Evolutionary conservation across 768 basidiomycete genomes (phyloP), one percentile per base, ranked within the genome.

Genomic region (Roridomyces roridus): DNA sequence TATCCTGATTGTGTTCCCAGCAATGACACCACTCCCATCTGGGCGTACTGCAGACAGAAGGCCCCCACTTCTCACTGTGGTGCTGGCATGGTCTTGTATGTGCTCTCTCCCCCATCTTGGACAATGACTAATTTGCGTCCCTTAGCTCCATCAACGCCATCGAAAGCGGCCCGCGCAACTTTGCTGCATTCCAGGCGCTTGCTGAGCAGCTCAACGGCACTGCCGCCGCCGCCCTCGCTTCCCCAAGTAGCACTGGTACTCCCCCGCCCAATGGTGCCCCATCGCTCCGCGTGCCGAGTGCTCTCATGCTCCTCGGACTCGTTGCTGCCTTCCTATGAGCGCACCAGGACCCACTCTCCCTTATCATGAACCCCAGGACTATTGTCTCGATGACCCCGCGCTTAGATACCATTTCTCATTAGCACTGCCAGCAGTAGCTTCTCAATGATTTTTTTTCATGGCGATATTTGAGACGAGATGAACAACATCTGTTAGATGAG

Each of bases 131-230:
- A 25, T 5, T 46, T 44, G 40, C 44, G 34, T 12, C 15, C 15
- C 31, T 11, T 47, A 79, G 78, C 66, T 81, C 85, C 53, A 75
- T 87, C 67, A 89, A 89, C 76, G 70, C 82, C 42, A 80, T 79
- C 51, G 79, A 85, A 55, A 65, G 57, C 53, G 80, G 79, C 6
- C 60, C 69, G 11, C 79, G 79, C 61, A 84, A 77, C 72, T 86
- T 84, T 70, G 64, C 72, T 37, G 85, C 85, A 3, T 87, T 85
- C 80, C 74, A 84, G 71, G 68, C 71, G 39, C 75, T 85, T 43
- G 85, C 87, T 18, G 74, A 76, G 70, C 66, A 76, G 48, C 68
- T 84, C 56, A 86, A 86, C 65, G 84, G 83, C 49, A 81, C 83
- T 6, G 66, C 74, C 37, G 68, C 74, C 25, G 67, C 74, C n/a